Percentiles rank a stretch among this genome's conserved stretches.
Evolutionary conservation across 495 filamentous ascomycete genomes (phyloP).

Genomic region (Apiosordaria backusii): DNA sequence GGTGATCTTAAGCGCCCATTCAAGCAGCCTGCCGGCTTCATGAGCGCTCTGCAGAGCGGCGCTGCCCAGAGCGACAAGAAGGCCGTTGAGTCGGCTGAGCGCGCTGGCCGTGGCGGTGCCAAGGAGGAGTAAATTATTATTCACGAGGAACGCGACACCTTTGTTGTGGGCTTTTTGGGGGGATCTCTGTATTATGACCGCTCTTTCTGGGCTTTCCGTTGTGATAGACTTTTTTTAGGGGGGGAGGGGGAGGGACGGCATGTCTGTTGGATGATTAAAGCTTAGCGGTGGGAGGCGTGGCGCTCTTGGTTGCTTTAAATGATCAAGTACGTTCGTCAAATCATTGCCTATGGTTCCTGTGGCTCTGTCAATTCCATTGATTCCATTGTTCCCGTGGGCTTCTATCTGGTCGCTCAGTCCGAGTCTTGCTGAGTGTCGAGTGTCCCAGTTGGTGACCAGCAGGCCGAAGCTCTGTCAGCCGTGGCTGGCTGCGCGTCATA

Average conservation of each 20-base stretch:
- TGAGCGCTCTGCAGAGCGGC: conserved; percentile 64
- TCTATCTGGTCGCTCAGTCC: no score
- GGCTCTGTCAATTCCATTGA: no score
- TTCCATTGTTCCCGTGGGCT: not conserved
- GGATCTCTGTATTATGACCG: not conserved
- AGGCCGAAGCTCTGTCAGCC: no score
- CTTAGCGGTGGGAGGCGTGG: not conserved
- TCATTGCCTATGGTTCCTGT: not conserved
- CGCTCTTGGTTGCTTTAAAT: not conserved
- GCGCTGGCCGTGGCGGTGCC: conserved; percentile 76
- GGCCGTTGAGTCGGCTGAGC: conserved; percentile 82
- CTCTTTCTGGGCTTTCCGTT: not conserved
- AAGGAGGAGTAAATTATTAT: conserved; percentile 73
- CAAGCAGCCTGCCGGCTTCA: conserved; percentile 79
- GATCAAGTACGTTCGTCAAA: not conserved
- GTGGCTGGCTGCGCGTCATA: no score
- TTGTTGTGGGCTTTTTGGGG: not conserved
- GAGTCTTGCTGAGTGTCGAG: no score
- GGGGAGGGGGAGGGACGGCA: not conserved
- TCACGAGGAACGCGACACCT: not conserved
- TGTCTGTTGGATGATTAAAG: not conserved
- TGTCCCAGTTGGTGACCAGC: no score
- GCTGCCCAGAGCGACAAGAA: conserved; percentile 94
- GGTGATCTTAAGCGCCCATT: conserved; percentile 94
- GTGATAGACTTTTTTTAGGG: not conserved